Conservation (phyloP, 495 filamentous ascomycete genomes). For the Niebla homalea region DNA sequence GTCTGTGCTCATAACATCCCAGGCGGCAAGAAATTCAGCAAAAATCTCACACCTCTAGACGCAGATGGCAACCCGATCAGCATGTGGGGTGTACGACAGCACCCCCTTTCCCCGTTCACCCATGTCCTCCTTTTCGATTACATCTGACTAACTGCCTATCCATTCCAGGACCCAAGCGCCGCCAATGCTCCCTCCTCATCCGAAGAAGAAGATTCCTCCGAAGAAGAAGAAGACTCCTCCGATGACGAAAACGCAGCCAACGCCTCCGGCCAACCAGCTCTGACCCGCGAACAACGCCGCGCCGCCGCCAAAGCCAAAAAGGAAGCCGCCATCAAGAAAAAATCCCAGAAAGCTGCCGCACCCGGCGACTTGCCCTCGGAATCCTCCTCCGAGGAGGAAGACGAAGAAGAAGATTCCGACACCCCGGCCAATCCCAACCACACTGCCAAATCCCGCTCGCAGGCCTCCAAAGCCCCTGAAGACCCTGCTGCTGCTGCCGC, state of each 20-base stretch:
- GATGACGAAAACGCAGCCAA: constrained; percentile 32
- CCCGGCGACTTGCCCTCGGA: constrained; percentile 75
- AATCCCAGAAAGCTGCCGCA: constrained; percentile 47
- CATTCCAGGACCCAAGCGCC: constrained; percentile 34
- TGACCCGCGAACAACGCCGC: constrained; percentile 79
- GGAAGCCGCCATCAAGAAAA: constrained; percentile 66
- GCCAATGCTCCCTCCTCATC: constrained; percentile 27
- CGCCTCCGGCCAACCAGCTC: constrained; percentile 28
- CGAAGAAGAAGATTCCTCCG: constrained; percentile 31
- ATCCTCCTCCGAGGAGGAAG: constrained; percentile 48
- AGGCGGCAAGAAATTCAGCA: constrained; percentile 94
- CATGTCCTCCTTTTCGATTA: neutral
- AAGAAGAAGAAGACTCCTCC: constrained; percentile 28
- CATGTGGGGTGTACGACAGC: constrained; percentile 58
- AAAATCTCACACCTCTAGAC: constrained; percentile 72
- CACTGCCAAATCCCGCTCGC: constrained; percentile 51
- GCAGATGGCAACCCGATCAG: constrained; percentile 63
- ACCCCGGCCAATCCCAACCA: constrained; percentile 87
- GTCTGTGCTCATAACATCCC: constrained; percentile 6
- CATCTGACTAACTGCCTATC: neutral
- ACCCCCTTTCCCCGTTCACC: constrained; percentile 3
- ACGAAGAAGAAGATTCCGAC: constrained; percentile 43
- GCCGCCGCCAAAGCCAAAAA: constrained; percentile 85
- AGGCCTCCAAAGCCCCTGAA: constrained; percentile 36
- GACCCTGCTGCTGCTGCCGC: constrained; percentile 24